A percentile compares a stretch with the other conserved stretches of the same genome.
phyloP scores from a whole-genome alignment of 257 asterid genomes.

The Gynochthodes officinalis region DNA sequence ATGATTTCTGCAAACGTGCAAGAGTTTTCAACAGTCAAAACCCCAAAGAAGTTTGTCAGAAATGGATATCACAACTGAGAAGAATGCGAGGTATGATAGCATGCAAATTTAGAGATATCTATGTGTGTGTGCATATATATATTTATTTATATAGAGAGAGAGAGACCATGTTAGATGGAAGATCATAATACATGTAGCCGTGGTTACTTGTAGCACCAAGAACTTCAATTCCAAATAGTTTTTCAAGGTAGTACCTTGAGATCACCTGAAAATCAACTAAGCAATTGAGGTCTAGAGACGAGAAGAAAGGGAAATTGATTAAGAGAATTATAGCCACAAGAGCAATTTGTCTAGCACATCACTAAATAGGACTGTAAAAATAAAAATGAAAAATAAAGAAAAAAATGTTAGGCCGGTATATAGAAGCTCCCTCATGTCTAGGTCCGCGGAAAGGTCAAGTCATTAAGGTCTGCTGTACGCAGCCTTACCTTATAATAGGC shows the following conservation, averaged over 20 bases:
- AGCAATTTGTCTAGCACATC: neutral
- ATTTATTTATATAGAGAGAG: too few relatives aligned
- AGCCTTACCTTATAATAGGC: too few relatives aligned
- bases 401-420: too few relatives aligned
- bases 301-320: neutral
- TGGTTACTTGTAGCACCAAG: constrained; percentile 70
- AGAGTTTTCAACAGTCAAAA: neutral
- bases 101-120: too few relatives aligned
- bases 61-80: neutral
- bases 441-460: too few relatives aligned
- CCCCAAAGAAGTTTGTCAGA: neutral
- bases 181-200: constrained; percentile 76
- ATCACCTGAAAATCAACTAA: constrained; percentile 44
- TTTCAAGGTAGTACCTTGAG: constrained; percentile 63
- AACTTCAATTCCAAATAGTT: constrained; percentile 64
- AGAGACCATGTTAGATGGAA: constrained; percentile 84
- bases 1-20: neutral
- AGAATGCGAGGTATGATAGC: too few relatives aligned
- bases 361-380: neutral
- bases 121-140: too few relatives aligned
- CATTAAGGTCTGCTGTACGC: too few relatives aligned
- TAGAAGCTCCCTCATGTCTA: too few relatives aligned
- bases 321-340: neutral
- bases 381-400: too few relatives aligned
- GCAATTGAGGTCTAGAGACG: neutral